Evolutionary conservation across 176 grass and related monocot species (phyloP).

Genomic region (Areca catechu): DNA sequence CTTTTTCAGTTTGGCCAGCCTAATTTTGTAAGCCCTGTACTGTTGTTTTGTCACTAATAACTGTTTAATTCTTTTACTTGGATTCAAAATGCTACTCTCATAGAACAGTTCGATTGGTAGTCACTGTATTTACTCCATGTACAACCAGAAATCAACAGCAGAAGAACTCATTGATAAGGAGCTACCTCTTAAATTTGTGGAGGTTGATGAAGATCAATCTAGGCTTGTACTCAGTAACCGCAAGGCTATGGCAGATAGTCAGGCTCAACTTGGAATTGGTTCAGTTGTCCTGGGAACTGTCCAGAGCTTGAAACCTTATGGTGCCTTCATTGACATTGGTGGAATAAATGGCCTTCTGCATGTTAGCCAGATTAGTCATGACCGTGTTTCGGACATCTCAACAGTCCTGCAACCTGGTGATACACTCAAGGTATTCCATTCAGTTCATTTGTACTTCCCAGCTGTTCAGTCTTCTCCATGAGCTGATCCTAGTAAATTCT

Average conservation of each 20-base stretch:
- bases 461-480: not conserved
- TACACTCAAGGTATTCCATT: constrained; percentile 67
- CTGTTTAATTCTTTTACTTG: too few relatives aligned
- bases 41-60: too few relatives aligned
- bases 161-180: constrained; percentile 81
- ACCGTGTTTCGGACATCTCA: constrained; percentile 79
- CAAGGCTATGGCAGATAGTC: constrained; percentile 91
- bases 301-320: constrained; percentile 91
- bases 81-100: too few relatives aligned
- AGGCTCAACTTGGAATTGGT: constrained; percentile 90
- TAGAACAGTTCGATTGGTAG: too few relatives aligned
- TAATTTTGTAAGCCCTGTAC: too few relatives aligned
- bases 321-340: constrained; percentile 88
- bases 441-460: not conserved
- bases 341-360: constrained; percentile 96
- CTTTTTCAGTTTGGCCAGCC: too few relatives aligned
- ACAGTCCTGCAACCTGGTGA: constrained; percentile 92
- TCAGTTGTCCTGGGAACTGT: constrained; percentile 89
- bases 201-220: constrained; percentile 82
- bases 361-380: constrained; percentile 99
- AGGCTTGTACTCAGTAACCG: constrained; percentile 95
- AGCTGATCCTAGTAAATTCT: constrained; percentile 5
- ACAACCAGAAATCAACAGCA: constrained; percentile 51
- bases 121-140: not conserved
- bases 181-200: constrained; percentile 75